phyloP scores from a whole-genome alignment of 768 basidiomycete genomes.

The Daedaleopsis sinensis region DNA sequence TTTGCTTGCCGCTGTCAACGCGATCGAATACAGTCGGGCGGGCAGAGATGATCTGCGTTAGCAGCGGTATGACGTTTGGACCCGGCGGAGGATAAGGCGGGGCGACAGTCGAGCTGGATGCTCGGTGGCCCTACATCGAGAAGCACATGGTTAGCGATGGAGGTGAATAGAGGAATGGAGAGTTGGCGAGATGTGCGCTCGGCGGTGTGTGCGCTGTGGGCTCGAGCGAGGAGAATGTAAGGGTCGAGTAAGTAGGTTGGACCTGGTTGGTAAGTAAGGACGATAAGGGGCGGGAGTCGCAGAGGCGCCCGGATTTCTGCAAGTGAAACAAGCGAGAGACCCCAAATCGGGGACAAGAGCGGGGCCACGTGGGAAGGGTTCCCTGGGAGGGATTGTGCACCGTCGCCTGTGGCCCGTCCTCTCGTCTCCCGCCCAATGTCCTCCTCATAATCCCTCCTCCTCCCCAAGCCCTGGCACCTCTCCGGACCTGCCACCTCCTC shows the following conservation, averaged over 20 bases:
- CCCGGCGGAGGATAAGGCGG: not conserved
- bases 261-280: not conserved
- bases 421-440: conserved; percentile 6
- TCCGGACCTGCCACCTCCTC: conserved; percentile 1
- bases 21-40: not conserved
- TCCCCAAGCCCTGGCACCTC: not conserved
- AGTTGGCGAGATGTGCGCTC: not conserved
- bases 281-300: conserved; percentile 1
- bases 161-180: no score
- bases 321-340: conserved; percentile 6
- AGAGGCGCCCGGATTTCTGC: not conserved
- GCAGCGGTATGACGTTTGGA: not conserved
- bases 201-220: not conserved
- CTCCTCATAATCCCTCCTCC: not conserved
- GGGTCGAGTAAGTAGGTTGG: not conserved
- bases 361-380: conserved; percentile 18
- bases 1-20: not conserved
- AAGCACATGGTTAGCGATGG: no score
- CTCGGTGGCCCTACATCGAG: not conserved
- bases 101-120: no score
- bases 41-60: not conserved
- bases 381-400: conserved; percentile 1
- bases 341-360: conserved; percentile 22
- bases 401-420: not conserved
- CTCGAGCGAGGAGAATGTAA: not conserved